Evolutionary conservation across 306 rosid species (phyloP), one percentile per base, ranked within the genome.

Genomic region (Lathyrus aphaca): DNA sequence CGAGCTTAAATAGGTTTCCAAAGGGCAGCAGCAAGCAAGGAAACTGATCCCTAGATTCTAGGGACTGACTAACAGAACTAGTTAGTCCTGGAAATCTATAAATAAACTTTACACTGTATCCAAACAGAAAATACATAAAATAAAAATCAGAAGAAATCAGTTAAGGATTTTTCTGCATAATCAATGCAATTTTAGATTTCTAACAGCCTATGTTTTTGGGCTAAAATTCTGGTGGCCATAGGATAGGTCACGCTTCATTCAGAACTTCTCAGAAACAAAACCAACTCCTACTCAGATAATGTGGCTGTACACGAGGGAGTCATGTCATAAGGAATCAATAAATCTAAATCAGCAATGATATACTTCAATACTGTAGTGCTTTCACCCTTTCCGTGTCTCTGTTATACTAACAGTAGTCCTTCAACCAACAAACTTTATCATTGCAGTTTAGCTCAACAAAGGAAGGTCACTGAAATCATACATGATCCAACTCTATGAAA

Each of bases 401-500:
- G 14, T 29, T 42, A 25, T 54, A 18, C 62, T 12, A 56, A 29
- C 66, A 64, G 63, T 3, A 38, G 42, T 54, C 56, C 43, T 50
- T 68, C 61, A 42, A 38, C 51, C 70, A 64, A 14, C 54, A 38
- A 19, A 23, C 56, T 61, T 10, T 5, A 42, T 72, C 45, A 48
- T 60, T 50, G 16, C 37, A 19, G 21, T 53, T 54, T 21, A 8
- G 16, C 51, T 30, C 8, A 43, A 56, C 11, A 54, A 60, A 23
- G 45, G 74, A 60, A 32, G 75, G 32, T 56, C 76, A 38, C 27
- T 14, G 49, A 27, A 48, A 49, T 66, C 75, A 67, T 53, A 54
- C 67, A 67, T 44, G 15, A 44, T 60, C 57, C 63, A 50, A 32
- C 71, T 70, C 45, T 3, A 14, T 27, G 5, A 6, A 62, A 67